phyloP scores from a whole-genome alignment of 176 grass and related monocot genomes.

The Oryza rufipogon region DNA sequence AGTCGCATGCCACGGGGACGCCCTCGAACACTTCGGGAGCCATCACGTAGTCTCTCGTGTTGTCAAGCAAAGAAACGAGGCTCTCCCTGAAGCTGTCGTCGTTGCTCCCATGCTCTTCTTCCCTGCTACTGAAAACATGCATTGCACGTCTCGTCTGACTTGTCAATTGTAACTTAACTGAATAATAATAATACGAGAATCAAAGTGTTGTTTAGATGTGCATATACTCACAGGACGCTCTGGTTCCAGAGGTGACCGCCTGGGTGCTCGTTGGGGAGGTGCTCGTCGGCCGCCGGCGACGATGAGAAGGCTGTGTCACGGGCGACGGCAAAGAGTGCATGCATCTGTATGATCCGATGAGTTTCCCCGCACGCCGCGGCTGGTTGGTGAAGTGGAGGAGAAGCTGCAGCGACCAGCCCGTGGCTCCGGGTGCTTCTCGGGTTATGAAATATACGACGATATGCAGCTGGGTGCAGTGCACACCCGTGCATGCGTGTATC shows the following conservation, averaged over 20 bases:
- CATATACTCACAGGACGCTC: constrained; percentile 57
- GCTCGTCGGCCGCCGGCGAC: background rate
- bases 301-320: constrained; percentile 30
- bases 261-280: constrained; percentile 9
- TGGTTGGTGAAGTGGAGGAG: constrained; percentile 35
- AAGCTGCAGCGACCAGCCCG: constrained; percentile 21
- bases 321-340: constrained; percentile 17
- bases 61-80: constrained; percentile 55
- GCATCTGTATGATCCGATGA: constrained; percentile 21
- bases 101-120: constrained; percentile 19
- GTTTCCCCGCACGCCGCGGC: constrained; percentile 28
- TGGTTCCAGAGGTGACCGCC: constrained; percentile 48
- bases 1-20: constrained; percentile 51
- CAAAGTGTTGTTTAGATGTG: too few relatives aligned
- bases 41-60: constrained; percentile 36
- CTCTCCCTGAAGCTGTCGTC: constrained; percentile 29
- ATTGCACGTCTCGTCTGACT: background rate
- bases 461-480: background rate
- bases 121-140: constrained; percentile 40
- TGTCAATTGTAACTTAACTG: background rate
- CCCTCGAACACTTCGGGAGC: constrained; percentile 51
- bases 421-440: constrained; percentile 25
- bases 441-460: constrained; percentile 43
- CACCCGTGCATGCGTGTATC: background rate
- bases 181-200: background rate